Evolutionary conservation across 345 rosid species (phyloP), one percentile per base, ranked within the genome.

Genomic region (Camelina neglecta): DNA sequence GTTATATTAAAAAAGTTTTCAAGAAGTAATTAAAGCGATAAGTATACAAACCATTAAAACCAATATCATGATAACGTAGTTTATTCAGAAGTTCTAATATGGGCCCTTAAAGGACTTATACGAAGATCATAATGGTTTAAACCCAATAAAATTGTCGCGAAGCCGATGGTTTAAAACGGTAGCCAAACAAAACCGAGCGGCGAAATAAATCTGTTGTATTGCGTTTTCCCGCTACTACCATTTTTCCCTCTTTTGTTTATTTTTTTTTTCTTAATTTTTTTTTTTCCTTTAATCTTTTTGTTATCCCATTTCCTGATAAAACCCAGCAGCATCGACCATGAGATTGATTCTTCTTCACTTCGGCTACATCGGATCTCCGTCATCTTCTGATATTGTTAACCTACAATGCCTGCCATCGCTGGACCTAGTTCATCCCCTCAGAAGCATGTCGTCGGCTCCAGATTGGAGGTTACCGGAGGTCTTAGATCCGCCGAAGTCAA

Each of bases 391-490:
- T 24, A 5, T 29, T 29, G 4, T 3, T 74, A 24, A 75, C 31
- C 48, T 73, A 73, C 73, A 18, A 92, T 92, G 96, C 93, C 93
- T 82, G 69, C 89, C 54, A 76, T 87, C 38, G 84, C 77, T 7
- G 81, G 60, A 41, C 78, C 75, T 29, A 71, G 71, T 53, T 80
- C 84, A 9, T 86, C 95, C n/a, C 80, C 88, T 35, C 53, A 35
- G 81, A 74, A 76, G 53, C 78, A 60, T 18, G 18, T 18, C 18
- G 18, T 18, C 18, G 18, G 18, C 18, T 18, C 18, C 18, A 18
- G 18, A 18, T 18, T 18, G 18, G 18, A 18, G 18, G 18, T 18
- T 18, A 18, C 18, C 18, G 18, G 18, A 18, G 18, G 18, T 41
- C 18, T 18, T 18, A 81, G 62, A 79, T 86, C 87, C 66, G 54